phyloP scores from a whole-genome alignment of 2,329 filamentous ascomycete species.

The Penicillium sp. region DNA sequence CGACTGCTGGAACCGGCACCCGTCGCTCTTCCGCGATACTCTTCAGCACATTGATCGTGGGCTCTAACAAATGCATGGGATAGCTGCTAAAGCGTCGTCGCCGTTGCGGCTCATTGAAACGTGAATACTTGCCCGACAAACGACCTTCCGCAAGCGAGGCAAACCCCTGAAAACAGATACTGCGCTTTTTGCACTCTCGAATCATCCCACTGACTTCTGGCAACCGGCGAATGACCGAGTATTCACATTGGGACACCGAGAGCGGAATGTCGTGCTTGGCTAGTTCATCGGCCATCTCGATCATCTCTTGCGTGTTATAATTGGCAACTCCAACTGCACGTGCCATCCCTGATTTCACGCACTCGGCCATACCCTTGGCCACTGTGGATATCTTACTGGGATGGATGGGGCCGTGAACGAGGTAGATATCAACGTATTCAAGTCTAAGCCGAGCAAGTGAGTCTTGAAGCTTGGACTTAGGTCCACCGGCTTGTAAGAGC shows the following conservation, averaged over 20 bases:
- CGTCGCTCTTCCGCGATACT: conserved; percentile 38
- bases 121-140: conserved; percentile 44
- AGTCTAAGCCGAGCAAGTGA: conserved; percentile 43
- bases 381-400: conserved; percentile 41
- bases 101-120: conserved; percentile 40
- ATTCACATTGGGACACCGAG: conserved; percentile 50
- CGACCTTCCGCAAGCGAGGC: conserved; percentile 45
- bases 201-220: conserved; percentile 46
- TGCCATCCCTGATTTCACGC: conserved; percentile 45
- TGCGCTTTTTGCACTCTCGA: conserved; percentile 42
- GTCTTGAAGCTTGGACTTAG: conserved; percentile 39
- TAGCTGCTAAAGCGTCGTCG: conserved; percentile 46
- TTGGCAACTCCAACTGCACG: conserved; percentile 49
- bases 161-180: conserved; percentile 48
- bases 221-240: conserved; percentile 43
- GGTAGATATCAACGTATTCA: conserved; percentile 46
- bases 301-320: conserved; percentile 46
- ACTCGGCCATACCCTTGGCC: conserved; percentile 46
- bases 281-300: conserved; percentile 46
- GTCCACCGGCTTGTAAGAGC: conserved; percentile 34
- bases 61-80: conserved; percentile 47
- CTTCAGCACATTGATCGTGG: conserved; percentile 38
- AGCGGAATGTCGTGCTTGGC: conserved; percentile 42
- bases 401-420: conserved; percentile 50
- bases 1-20: conserved; percentile 41